A percentile compares a stretch with the other conserved stretches of the same genome.
Evolutionary conservation across 306 rosid genomes (phyloP).

Genomic region (Cicer yamashitae): DNA sequence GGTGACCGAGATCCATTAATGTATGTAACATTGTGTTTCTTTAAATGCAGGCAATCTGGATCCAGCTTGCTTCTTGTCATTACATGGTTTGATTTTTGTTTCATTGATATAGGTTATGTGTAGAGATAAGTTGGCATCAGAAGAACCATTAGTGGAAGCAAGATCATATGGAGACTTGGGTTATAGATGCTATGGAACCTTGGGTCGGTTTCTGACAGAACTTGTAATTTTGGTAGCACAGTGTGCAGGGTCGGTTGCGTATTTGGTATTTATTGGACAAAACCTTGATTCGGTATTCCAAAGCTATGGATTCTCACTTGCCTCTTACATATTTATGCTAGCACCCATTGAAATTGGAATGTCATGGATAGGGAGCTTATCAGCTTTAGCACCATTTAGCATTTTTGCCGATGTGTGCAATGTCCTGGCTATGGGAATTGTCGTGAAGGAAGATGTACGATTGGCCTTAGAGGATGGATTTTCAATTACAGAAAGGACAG

Average conservation of each 20-base stretch:
- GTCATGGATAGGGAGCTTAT: constrained; percentile 77
- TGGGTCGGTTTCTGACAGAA: constrained; percentile 76
- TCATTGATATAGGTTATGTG: constrained; percentile 62
- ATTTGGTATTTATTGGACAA: constrained; percentile 83
- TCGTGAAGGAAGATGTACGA: constrained; percentile 75
- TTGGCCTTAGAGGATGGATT: constrained; percentile 51
- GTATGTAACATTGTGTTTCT: background rate
- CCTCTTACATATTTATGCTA: constrained; percentile 62
- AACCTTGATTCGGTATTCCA: constrained; percentile 68
- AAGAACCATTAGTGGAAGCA: constrained; percentile 54
- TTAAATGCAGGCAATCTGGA: background rate
- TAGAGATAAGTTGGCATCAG: constrained; percentile 66
- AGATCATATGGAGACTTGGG: constrained; percentile 84
- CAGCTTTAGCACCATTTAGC: constrained; percentile 83
- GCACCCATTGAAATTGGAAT: constrained; percentile 72
- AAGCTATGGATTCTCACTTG: constrained; percentile 39
- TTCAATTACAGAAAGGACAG: constrained; percentile 66
- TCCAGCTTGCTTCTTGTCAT: background rate
- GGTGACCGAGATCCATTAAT: background rate
- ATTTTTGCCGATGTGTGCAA: constrained; percentile 85
- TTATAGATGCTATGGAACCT: constrained; percentile 63
- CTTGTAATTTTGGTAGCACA: constrained; percentile 66
- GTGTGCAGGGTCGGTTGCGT: constrained; percentile 81
- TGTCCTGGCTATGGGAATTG: constrained; percentile 76
- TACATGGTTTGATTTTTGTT: constrained; percentile 34